A percentile compares a stretch with the other conserved stretches of the same genome.
Evolutionary conservation across 352 stramenopile species (phyloP).

Genomic region (Thraustochytrium sp.): DNA sequence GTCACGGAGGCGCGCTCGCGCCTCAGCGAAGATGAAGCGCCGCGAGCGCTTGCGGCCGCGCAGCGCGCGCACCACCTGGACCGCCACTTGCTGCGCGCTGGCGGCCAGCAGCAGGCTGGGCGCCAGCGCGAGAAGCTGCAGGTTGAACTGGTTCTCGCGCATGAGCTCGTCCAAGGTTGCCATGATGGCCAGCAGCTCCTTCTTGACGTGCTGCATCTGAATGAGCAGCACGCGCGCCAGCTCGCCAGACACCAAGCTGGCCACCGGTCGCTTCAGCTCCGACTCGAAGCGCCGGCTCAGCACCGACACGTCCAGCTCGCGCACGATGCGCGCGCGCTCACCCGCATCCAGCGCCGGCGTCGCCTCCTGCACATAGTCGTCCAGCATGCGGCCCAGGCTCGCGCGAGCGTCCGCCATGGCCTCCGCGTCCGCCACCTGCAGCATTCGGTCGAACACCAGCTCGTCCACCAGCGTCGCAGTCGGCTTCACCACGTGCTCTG

Average conservation of each 20-base stretch:
- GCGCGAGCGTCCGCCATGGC: slow-evolving; percentile 52
- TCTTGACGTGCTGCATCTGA: slow-evolving; percentile 55
- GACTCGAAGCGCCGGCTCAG: slow-evolving; percentile 50
- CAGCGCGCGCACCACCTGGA: background rate
- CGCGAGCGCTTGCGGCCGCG: background rate
- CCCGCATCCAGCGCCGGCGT: background rate
- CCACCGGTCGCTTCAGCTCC: slow-evolving; percentile 44
- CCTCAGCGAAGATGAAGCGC: background rate
- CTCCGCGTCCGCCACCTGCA: slow-evolving; percentile 48
- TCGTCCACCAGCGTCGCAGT: slow-evolving; percentile 41
- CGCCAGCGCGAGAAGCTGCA: slow-evolving; percentile 49
- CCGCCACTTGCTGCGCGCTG: slow-evolving; percentile 26
- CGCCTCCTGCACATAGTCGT: slow-evolving; percentile 50
- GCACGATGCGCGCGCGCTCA: background rate
- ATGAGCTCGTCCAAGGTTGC: slow-evolving; percentile 55
- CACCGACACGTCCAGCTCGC: slow-evolving; percentile 50
- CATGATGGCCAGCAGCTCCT: slow-evolving; percentile 55
- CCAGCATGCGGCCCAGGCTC: slow-evolving; percentile 53
- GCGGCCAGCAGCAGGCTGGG: slow-evolving; percentile 48
- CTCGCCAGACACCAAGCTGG: slow-evolving; percentile 45
- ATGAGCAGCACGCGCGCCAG: slow-evolving; percentile 46
- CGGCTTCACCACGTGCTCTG: slow-evolving; percentile 10
- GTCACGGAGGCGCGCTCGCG: slow-evolving; percentile 1
- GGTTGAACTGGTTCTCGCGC: slow-evolving; percentile 54
- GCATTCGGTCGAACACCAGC: slow-evolving; percentile 46